These are phyloP conservation scores for Saururus chinensis DNA, from an alignment of 164 flowering plant species.

Conservation along the genomic window DNA sequence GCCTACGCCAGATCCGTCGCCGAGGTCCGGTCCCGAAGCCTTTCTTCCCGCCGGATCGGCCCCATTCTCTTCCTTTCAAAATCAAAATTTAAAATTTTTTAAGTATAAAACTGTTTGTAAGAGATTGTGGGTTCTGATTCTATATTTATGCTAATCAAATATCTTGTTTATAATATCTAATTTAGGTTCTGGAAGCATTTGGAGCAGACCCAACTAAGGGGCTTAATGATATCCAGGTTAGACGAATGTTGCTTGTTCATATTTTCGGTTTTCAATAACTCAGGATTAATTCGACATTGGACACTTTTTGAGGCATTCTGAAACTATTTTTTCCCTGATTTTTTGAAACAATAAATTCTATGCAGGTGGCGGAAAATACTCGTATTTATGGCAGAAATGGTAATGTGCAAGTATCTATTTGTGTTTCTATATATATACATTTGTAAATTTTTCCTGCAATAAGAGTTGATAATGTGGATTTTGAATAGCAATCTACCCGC, in stretches of 20 bases:
- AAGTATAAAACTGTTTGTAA: too few species aligned
- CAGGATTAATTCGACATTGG: background rate
- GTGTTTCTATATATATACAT: background rate
- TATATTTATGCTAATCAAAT: background rate
- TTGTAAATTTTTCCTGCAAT: background rate
- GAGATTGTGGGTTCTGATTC: background rate
- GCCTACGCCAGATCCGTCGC: constrained; percentile 75
- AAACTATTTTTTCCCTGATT: background rate
- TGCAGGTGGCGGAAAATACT: constrained; percentile 61
- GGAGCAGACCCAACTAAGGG: constrained; percentile 75
- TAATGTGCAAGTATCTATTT: constrained; percentile 6
- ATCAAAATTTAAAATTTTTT: background rate
- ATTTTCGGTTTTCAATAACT: too few species aligned
- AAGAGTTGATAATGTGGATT: background rate
- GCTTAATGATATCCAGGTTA: constrained; percentile 70
- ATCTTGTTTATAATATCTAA: background rate
- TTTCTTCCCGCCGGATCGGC: background rate
- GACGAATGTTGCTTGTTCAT: background rate
- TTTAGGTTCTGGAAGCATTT: constrained; percentile 77
- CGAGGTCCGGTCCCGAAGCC: constrained; percentile 54
- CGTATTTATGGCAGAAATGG: constrained; percentile 75
- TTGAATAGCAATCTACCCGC: too few species aligned
- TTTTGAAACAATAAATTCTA: background rate
- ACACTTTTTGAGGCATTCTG: background rate
- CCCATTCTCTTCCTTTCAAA: background rate